phyloP scores from a whole-genome alignment of 225 moss, liverwort and hornwort genomes.

The Pseudisothecium myosuroides region DNA sequence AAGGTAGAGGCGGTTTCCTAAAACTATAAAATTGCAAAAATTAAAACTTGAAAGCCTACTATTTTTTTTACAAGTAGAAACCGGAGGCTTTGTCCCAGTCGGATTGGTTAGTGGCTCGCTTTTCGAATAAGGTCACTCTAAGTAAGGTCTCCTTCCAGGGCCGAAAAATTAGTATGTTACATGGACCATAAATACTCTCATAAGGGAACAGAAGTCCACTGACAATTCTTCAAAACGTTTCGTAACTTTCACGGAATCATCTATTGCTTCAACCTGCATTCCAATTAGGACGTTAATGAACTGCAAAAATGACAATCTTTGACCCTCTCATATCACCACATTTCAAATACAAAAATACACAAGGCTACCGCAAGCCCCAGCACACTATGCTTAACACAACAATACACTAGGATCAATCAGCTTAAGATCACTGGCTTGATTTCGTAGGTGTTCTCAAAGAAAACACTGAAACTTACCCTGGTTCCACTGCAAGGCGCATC shows the following conservation, averaged over 20 bases:
- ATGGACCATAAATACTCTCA: not conserved
- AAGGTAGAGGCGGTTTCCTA: not conserved
- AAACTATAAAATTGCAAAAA: not conserved
- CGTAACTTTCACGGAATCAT: conserved; percentile 62
- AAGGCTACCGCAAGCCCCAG: not conserved
- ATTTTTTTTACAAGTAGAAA: not conserved
- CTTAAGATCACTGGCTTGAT: not conserved
- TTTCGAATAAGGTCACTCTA: not conserved
- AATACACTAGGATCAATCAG: not conserved
- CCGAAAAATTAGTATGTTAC: not conserved
- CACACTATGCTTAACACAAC: not conserved
- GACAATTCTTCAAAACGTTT: conserved; percentile 13
- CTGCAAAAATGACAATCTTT: not conserved
- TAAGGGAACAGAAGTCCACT: not conserved
- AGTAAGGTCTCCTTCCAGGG: not conserved
- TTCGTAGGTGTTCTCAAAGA: not conserved
- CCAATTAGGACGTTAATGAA: not conserved
- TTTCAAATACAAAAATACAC: not conserved
- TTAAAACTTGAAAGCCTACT: not conserved
- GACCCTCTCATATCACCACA: not conserved
- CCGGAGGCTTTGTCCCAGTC: not conserved
- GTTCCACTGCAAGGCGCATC: conserved; percentile 88
- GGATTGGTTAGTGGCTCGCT: not conserved
- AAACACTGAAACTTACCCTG: conserved; percentile 45
- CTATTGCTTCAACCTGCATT: conserved; percentile 57